Evolutionary conservation across 257 asterid genomes (phyloP).

Genomic region (Anisodus acutangulus): DNA sequence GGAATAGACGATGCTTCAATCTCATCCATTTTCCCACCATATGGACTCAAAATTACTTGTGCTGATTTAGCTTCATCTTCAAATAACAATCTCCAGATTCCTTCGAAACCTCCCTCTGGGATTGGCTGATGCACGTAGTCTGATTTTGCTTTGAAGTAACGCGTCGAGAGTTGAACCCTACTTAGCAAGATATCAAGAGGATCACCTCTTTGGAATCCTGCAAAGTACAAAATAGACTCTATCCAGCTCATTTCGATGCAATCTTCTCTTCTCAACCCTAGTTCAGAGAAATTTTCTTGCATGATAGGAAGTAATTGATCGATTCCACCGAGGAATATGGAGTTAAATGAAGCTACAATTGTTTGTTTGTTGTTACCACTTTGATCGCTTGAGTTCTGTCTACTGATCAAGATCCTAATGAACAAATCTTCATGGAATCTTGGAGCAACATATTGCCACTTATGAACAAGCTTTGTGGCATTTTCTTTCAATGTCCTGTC

Average conservation of each 20-base stretch:
- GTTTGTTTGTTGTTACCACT: not conserved
- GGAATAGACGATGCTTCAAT: constrained; percentile 12
- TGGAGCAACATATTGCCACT: constrained; percentile 32
- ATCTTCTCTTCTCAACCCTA: constrained; percentile 22
- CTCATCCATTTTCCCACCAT: constrained; percentile 32
- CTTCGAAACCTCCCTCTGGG: too few relatives aligned
- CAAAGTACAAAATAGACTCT: constrained; percentile 28
- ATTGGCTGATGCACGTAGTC: constrained; percentile 28
- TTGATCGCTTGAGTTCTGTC: not conserved
- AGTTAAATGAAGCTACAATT: constrained; percentile 22
- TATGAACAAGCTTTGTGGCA: constrained; percentile 24
- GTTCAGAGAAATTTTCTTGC: constrained; percentile 21
- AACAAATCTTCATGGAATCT: constrained; percentile 29
- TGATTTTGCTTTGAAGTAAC: constrained; percentile 29
- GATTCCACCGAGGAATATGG: not conserved
- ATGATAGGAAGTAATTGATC: constrained; percentile 26
- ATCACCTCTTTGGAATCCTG: constrained; percentile 9
- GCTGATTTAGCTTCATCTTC: not conserved
- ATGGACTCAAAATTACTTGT: constrained; percentile 19
- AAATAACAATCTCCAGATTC: constrained; percentile 9
- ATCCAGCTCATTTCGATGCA: constrained; percentile 32
- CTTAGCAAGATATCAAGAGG: not conserved
- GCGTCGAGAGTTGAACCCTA: constrained; percentile 16
- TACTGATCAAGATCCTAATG: constrained; percentile 20
- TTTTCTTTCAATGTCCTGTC: not conserved